Percentiles rank a stretch among this genome's conserved stretches.
Conservation (phyloP, 1,284 basidiomycete genomes). For the Pulveroboletus sp. region DNA sequence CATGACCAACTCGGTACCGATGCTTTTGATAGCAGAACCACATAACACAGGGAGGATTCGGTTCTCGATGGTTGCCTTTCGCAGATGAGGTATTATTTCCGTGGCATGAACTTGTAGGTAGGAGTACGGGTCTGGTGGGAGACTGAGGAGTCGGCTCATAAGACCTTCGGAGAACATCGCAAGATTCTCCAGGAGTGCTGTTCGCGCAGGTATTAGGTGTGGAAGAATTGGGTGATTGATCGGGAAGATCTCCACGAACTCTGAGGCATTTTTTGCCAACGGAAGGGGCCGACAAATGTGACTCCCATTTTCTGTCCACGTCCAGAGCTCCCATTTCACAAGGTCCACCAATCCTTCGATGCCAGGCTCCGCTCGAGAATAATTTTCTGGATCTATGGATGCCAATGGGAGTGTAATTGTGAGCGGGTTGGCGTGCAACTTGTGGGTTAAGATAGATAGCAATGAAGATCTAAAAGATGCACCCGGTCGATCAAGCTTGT, state of each 20-base stretch:
- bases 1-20: slow-evolving; percentile 81
- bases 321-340: slow-evolving; percentile 80
- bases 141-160: slow-evolving; percentile 65
- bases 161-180: slow-evolving; percentile 80
- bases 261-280: slow-evolving; percentile 45
- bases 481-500: slow-evolving; percentile 86
- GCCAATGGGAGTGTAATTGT: slow-evolving; percentile 77
- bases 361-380: slow-evolving; percentile 70
- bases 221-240: slow-evolving; percentile 62
- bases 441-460: slow-evolving; percentile 67
- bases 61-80: slow-evolving; percentile 65
- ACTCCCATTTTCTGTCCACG: slow-evolving; percentile 56
- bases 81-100: slow-evolving; percentile 62
- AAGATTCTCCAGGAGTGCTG: slow-evolving; percentile 71
- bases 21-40: slow-evolving; percentile 79
- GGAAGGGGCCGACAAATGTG: slow-evolving; percentile 55
- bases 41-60: slow-evolving; percentile 80
- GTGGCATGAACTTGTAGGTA: slow-evolving; percentile 59
- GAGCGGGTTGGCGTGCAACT: slow-evolving; percentile 75
- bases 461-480: slow-evolving; percentile 75
- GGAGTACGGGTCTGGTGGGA: slow-evolving; percentile 58
- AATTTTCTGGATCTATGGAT: slow-evolving; percentile 67
- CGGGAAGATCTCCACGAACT: slow-evolving; percentile 48
- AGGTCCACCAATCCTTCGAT: slow-evolving; percentile 79
- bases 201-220: slow-evolving; percentile 68